A percentile compares a stretch with the other conserved stretches of the same genome.
These are phyloP conservation scores for Colletotrichum godetiae DNA, from an alignment of 2,329 filamentous ascomycete species.

Conservation along the genomic window DNA sequence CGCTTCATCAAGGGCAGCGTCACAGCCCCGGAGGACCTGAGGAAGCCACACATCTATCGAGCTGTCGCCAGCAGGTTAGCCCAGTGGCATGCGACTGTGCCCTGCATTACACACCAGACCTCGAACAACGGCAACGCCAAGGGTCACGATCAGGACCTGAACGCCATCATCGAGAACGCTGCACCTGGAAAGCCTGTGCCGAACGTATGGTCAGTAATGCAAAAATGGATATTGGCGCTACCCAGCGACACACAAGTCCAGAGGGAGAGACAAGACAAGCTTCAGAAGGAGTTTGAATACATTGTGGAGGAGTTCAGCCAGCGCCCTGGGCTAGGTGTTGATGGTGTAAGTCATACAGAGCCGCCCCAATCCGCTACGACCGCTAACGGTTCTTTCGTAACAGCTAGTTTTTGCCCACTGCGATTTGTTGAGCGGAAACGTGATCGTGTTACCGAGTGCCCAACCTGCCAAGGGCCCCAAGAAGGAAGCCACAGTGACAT, in stretches of 20 bases:
- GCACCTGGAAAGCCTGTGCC: slow-evolving; percentile 79
- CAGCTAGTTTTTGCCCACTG: slow-evolving; percentile 94
- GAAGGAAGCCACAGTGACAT: slow-evolving; percentile 71
- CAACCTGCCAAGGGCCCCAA: slow-evolving; percentile 45
- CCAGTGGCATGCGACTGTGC: slow-evolving; percentile 88
- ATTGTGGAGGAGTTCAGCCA: slow-evolving; percentile 79
- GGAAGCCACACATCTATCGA: slow-evolving; percentile 79
- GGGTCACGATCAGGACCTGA: slow-evolving; percentile 48
- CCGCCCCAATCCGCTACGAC: not conserved
- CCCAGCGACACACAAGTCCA: slow-evolving; percentile 79
- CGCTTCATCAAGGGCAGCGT: slow-evolving; percentile 86
- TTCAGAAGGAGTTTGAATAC: slow-evolving; percentile 81
- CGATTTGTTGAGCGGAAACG: slow-evolving; percentile 95
- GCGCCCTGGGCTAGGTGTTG: slow-evolving; percentile 79
- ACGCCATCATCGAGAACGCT: slow-evolving; percentile 55
- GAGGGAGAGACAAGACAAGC: slow-evolving; percentile 70
- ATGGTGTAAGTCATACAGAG: slow-evolving; percentile 69
- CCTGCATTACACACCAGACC: slow-evolving; percentile 58
- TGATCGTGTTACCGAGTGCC: slow-evolving; percentile 79
- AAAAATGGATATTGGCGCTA: slow-evolving; percentile 92
- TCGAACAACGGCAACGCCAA: slow-evolving; percentile 51
- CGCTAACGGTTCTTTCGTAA: slow-evolving; percentile 18
- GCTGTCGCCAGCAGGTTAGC: slow-evolving; percentile 87
- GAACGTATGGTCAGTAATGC: slow-evolving; percentile 94
- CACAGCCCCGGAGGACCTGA: slow-evolving; percentile 83